These are phyloP conservation scores for Aspergillus nomiae DNA, from an alignment of 2,329 filamentous ascomycete species.

Conservation along the genomic window DNA sequence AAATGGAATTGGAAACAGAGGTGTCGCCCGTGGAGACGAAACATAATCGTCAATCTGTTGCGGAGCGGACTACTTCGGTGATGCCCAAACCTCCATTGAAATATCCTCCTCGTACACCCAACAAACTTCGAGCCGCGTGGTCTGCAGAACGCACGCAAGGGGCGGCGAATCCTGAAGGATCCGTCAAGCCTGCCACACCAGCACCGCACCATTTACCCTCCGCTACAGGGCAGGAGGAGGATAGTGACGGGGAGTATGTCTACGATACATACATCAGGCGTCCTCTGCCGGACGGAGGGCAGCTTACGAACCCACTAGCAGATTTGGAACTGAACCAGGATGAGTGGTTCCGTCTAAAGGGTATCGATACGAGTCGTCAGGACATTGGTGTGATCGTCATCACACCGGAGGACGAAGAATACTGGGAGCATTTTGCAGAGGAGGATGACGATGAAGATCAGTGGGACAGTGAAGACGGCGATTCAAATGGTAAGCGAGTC, in stretches of 20 bases:
- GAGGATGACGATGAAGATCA: conserved; percentile 57
- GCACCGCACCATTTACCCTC: conserved; percentile 21
- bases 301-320: conserved; percentile 38
- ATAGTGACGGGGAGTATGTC: conserved; percentile 58
- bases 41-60: conserved; percentile 3
- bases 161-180: not conserved
- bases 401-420: conserved; percentile 48
- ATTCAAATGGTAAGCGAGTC: conserved; percentile 57
- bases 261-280: conserved; percentile 64
- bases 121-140: conserved; percentile 23
- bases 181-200: conserved; percentile 1
- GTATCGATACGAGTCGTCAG: conserved; percentile 33
- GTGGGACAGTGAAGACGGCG: conserved; percentile 63
- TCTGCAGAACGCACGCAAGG: conserved; percentile 10
- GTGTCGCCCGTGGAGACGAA: conserved; percentile 5
- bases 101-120: conserved; percentile 39
- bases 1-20: conserved; percentile 21
- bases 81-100: conserved; percentile 36
- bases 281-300: conserved; percentile 35
- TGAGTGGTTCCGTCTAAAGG: conserved; percentile 28
- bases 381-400: conserved; percentile 47
- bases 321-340: conserved; percentile 30
- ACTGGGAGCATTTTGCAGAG: conserved; percentile 59
- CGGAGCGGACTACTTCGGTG: conserved; percentile 11
- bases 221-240: conserved; percentile 21